A percentile compares a stretch with the other conserved stretches of the same genome.
These are phyloP conservation scores for Allomyces macrogynus DNA, from an alignment of 192 early-diverging fungal genomes.

Conservation along the genomic window DNA sequence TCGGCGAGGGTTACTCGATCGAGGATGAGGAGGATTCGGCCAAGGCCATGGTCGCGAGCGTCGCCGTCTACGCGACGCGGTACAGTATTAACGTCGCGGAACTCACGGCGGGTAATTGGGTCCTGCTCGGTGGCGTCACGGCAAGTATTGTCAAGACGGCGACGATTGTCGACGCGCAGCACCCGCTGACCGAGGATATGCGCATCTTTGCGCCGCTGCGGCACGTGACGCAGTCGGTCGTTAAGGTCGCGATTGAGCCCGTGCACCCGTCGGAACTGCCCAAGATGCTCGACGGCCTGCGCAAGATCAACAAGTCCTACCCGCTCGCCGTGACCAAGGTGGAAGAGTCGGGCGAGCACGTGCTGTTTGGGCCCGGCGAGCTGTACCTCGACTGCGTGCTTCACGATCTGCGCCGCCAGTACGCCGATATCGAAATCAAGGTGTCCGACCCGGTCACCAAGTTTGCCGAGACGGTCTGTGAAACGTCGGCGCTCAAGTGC, in stretches of 20 bases:
- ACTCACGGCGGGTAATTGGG: constrained; percentile 72
- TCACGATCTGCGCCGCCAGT: constrained; percentile 82
- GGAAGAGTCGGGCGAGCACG: constrained; percentile 94
- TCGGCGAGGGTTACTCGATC: constrained; percentile 76
- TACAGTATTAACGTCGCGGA: constrained; percentile 54
- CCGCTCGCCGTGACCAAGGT: constrained; percentile 73
- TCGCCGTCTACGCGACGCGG: constrained; percentile 65
- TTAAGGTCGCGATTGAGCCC: constrained; percentile 94
- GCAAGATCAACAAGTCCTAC: constrained; percentile 91
- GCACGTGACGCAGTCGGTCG: constrained; percentile 56
- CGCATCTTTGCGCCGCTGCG: constrained; percentile 70
- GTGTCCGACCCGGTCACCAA: constrained; percentile 89
- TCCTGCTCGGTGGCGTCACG: constrained; percentile 77
- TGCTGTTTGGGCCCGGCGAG: constrained; percentile 85
- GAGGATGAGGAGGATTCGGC: constrained; percentile 96
- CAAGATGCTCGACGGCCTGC: constrained; percentile 89
- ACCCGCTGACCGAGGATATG: constrained; percentile 38
- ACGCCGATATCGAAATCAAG: constrained; percentile 92
- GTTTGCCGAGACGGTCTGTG: constrained; percentile 88
- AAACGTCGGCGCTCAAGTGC: constrained; percentile 82
- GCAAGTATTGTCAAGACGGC: constrained; percentile 83
- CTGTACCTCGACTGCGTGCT: constrained; percentile 89
- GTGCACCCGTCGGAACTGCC: constrained; percentile 94
- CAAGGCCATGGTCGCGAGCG: constrained; percentile 45
- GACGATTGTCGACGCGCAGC: constrained; percentile 54